Conservation (phyloP, 345 rosid species). For the Rhizophora apiculata region DNA sequence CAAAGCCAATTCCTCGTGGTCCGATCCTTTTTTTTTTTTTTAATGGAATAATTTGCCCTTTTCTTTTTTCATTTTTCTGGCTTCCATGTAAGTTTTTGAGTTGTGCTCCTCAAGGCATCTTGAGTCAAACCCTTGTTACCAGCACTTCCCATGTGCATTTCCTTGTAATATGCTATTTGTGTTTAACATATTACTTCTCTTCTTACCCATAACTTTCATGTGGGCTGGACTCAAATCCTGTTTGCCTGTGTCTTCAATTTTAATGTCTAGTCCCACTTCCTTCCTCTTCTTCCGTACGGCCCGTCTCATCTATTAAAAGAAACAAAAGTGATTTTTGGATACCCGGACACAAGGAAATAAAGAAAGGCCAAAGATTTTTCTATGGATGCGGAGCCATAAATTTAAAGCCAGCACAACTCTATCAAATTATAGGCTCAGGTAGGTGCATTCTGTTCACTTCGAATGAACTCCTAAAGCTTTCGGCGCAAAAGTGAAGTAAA, state of each 20-base stretch:
- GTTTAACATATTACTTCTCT: background rate
- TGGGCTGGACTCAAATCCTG: background rate
- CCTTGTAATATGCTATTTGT: conserved; percentile 27
- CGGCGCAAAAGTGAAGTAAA: no score
- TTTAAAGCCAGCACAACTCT: background rate
- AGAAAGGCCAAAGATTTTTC: background rate
- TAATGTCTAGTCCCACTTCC: background rate
- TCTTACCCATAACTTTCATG: background rate
- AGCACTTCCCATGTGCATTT: conserved; percentile 44
- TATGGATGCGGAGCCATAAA: background rate
- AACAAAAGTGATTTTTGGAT: background rate
- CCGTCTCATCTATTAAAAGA: background rate
- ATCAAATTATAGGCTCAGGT: no score
- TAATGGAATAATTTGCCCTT: conserved; percentile 1
- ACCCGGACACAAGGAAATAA: background rate
- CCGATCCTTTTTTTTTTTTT: conserved; percentile 5
- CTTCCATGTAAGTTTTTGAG: conserved; percentile 5
- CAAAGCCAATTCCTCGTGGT: no score
- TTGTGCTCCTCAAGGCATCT: background rate
- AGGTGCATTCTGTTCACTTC: no score
- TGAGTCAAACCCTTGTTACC: conserved; percentile 33
- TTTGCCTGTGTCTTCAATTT: background rate
- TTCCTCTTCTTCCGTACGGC: background rate
- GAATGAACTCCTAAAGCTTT: no score
- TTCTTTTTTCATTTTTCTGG: background rate